phyloP scores from a whole-genome alignment of 2,329 filamentous ascomycete species.

The Nemania sp. region DNA sequence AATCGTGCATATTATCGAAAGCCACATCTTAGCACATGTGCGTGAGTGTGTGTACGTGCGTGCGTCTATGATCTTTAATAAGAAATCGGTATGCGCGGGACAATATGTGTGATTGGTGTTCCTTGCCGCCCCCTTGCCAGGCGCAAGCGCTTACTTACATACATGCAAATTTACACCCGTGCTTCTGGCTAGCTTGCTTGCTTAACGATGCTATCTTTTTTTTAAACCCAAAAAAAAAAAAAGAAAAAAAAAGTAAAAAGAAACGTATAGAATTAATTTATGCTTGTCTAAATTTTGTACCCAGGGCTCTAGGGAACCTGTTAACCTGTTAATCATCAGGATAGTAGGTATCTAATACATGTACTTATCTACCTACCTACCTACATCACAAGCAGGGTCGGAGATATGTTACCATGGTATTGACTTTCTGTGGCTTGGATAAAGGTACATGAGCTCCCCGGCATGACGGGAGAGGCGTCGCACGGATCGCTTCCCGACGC shows the following conservation, averaged over 20 bases:
- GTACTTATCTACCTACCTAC: background rate
- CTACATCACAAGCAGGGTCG: no score
- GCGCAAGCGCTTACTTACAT: conserved; percentile 35
- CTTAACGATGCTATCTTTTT: conserved; percentile 8
- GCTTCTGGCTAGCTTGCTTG: background rate
- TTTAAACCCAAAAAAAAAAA: no score
- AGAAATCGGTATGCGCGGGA: conserved; percentile 7
- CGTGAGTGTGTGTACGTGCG: background rate
- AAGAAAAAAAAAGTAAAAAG: no score
- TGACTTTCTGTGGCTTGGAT: background rate
- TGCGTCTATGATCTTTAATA: conserved; percentile 11
- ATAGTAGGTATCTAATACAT: background rate
- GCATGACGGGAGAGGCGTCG: conserved; percentile 20
- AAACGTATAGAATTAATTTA: no score
- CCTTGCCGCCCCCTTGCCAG: conserved; percentile 33
- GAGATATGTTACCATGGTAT: no score
- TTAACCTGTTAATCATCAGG: background rate
- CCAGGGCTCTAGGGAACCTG: no score
- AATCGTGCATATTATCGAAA: conserved; percentile 25
- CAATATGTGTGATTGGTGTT: conserved; percentile 25
- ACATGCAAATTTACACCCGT: conserved; percentile 8
- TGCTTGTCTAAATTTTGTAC: no score
- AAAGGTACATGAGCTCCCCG: background rate
- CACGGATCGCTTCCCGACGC: conserved; percentile 26
- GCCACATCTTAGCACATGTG: background rate